Evolutionary conservation across 352 stramenopile genomes (phyloP).

Genomic region (Globisporangium ultimum): DNA sequence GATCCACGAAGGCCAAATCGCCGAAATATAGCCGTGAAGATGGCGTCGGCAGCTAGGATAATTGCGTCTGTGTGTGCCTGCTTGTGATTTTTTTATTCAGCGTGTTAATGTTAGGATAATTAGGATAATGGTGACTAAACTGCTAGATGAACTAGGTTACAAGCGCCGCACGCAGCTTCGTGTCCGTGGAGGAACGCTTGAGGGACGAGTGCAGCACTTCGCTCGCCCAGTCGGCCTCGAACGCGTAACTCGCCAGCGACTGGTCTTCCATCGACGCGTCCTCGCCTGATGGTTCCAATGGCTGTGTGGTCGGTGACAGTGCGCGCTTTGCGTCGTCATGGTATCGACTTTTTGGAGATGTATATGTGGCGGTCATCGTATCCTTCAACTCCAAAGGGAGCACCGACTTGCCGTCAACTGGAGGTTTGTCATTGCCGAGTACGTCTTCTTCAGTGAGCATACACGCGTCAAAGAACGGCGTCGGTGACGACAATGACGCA

Average conservation of each 20-base stretch:
- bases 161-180: conserved; percentile 1
- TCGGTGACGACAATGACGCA: conserved; percentile 4
- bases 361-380: neutral
- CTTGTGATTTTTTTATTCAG: neutral
- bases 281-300: conserved; percentile 8
- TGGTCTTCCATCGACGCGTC: conserved; percentile 27
- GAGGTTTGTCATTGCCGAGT: conserved; percentile 1
- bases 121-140: neutral
- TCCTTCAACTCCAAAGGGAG: conserved; percentile 60
- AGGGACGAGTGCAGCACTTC: conserved; percentile 20
- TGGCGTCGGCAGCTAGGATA: neutral
- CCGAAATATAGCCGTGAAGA: neutral
- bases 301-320: conserved; percentile 8
- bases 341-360: neutral
- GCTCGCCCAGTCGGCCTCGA: conserved; percentile 73
- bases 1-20: no score
- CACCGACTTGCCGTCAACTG: conserved; percentile 8
- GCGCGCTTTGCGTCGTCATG: conserved; percentile 8
- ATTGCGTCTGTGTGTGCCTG: neutral
- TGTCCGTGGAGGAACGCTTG: conserved; percentile 1
- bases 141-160: neutral
- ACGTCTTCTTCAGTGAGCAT: neutral
- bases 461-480: neutral
- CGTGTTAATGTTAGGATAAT: no score
- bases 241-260: conserved; percentile 67